Percentiles rank a stretch among this genome's conserved stretches.
phyloP scores from a whole-genome alignment of 2,329 filamentous ascomycete genomes.

The Parasarocladium wereldwijsianum region DNA sequence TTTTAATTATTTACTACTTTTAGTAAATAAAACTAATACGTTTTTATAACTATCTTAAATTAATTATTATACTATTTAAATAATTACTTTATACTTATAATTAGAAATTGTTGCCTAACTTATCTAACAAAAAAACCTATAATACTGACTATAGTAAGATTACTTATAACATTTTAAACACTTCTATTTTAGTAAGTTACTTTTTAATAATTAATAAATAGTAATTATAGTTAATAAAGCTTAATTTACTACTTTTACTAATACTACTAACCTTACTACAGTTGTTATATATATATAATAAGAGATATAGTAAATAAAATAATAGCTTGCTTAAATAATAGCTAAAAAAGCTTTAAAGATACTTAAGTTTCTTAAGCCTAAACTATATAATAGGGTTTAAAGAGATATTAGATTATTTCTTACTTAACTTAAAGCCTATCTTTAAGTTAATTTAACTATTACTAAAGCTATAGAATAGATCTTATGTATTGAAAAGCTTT shows the following conservation, averaged over 20 bases:
- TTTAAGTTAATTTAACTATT: not conserved
- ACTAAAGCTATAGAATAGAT: not conserved
- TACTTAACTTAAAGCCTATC: no score
- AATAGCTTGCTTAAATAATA: not conserved
- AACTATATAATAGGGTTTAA: not conserved
- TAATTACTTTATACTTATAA: no score
- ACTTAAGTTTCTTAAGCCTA: not conserved
- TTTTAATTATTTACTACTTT: no score
- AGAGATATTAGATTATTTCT: not conserved
- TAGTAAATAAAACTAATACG: no score
- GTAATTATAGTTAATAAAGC: not conserved
- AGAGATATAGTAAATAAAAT: not conserved
- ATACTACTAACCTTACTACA: not conserved
- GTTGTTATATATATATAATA: not conserved
- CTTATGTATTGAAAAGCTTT: not conserved
- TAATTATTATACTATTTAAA: no score
- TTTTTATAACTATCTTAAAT: no score
- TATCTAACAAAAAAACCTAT: no score
- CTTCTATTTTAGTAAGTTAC: not conserved
- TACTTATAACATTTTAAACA: not conserved
- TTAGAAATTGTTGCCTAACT: no score
- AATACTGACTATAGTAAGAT: no score
- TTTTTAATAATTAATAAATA: not conserved
- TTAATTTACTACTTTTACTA: not conserved
- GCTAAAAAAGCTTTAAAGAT: not conserved